Evolutionary conservation across 352 stramenopile genomes (phyloP), one percentile per base, ranked within the genome.

Genomic region (Phytophthora hibernalis): DNA sequence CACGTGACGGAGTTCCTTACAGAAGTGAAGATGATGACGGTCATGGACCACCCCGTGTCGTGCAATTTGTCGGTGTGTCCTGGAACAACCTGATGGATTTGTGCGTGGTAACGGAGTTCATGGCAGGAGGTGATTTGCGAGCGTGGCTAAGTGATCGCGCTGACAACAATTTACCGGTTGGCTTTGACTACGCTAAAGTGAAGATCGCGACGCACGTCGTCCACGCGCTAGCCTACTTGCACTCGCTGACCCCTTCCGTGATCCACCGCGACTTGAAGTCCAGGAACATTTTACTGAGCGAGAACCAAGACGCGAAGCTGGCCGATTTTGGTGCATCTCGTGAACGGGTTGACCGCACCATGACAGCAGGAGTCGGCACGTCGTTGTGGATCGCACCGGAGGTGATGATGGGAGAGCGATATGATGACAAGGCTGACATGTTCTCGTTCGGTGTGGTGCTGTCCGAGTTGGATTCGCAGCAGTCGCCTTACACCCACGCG

Each of bases 101-200:
- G n/a, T 79, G 76, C 42, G 77, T 87, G 3, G 61, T 91, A 7
- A 85, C 76, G 5, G 80, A 91, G 54, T 89, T 74, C 66, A 87
- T 91, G 79, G 70, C 72, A 31, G 82, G 82, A 35, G 82, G 82
- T 12, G 77, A 91, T 49, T 58, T 91, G 37, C 70, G 78, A 15
- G 64, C 65, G 9, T 74, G 84, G 60, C 64, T 91, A 2, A 61
- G 61, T 35, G 57, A 68, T 15, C 77, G 72, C 5, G 65, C 74
- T 5, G 61, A 77, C 15, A 66, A 70, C 1, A 16, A 55, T 5
- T 24, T 24, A 8, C 68, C 59, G 0, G 49, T 65, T 1, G 80
- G 80, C 3, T 85, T 86, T 47, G 75, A 86, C 45, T 62, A 54
- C 22, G 47, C 56, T 1, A 87, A 83, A 45, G 54, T 75, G 12